A percentile compares a stretch with the other conserved stretches of the same genome.
These are phyloP conservation scores for Trichoderma sp. DNA, from an alignment of 2,329 filamentous ascomycete genomes.

Conservation along the genomic window DNA sequence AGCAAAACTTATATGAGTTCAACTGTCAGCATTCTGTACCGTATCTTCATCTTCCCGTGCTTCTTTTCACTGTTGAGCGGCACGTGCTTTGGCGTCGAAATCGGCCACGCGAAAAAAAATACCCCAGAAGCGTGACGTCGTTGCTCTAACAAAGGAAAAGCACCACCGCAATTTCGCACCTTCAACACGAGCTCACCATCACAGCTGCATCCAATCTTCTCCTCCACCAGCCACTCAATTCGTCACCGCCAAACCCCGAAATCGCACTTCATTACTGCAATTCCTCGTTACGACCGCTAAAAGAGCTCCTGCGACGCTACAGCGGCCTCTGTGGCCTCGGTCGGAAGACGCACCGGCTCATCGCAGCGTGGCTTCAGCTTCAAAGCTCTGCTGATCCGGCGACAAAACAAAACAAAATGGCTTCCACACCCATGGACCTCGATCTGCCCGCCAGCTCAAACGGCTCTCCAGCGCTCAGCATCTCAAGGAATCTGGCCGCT, in stretches of 20 bases:
- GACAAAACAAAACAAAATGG: constrained; percentile 43
- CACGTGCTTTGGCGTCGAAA: constrained; percentile 15
- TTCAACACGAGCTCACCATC: background rate
- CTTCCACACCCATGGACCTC: constrained; percentile 57
- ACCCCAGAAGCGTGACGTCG: constrained; percentile 18
- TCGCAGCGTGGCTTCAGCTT: background rate
- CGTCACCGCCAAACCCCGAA: background rate
- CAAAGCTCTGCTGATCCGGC: background rate
- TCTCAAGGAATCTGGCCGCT: constrained; percentile 44
- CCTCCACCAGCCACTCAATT: background rate
- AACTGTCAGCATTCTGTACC: background rate
- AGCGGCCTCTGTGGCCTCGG: background rate
- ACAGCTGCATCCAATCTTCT: background rate
- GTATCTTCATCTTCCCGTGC: too few relatives aligned
- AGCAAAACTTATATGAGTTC: background rate
- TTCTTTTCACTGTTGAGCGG: background rate
- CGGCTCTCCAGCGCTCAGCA: constrained; percentile 47
- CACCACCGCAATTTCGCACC: background rate
- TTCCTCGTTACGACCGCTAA: background rate
- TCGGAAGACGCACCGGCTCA: background rate
- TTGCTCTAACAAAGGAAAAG: background rate
- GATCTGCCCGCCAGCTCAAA: constrained; percentile 44
- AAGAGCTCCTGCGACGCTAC: background rate
- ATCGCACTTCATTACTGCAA: background rate
- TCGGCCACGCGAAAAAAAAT: constrained; percentile 10